Evolutionary conservation across 176 grass and related monocot genomes (phyloP), one percentile per base, ranked within the genome.

Genomic region (Guadua angustifolia): DNA sequence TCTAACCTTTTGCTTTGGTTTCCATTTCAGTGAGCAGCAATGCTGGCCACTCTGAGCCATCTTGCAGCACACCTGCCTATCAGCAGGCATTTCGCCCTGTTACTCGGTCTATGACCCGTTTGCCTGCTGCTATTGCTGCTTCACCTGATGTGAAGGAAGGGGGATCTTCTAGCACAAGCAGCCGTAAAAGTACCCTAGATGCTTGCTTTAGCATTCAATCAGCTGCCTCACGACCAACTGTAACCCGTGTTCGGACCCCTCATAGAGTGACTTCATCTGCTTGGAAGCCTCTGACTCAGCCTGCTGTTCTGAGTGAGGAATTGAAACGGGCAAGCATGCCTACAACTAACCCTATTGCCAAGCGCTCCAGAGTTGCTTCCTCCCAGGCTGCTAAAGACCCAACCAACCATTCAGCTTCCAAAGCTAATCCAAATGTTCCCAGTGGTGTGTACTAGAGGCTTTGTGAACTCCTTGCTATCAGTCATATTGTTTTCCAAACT

Each of bases 101-200:
- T 78, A 90, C 83, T 72, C 88, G 88, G n/a, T 90, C 88, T 66
- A 90, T 90, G 88, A 86, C 83, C 18, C 39, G 66, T 49, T 16
- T n/a, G 50, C 66, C 83, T 82, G 35, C 58, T 58, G 38, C 66
- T 21, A 39, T 65, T 66, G 10, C 57, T 44, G 72, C 57, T 47
- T 86, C 47, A 58, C 21, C 78, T 58, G 73, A 70, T 35, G 69
- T 29, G 57, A 86, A 82, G 78, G 83, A 46, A 86, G 74, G 78
- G 78, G 72, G 26, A 57, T 81, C 79, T 46, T 47, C 67, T 82
- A 82, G 83, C 56, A 58, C 78, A 72, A 77, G 88, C 38, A 49
- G 39, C 47, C 0, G 0, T 17, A 86, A 17, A 82, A 78, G 45
- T 66, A 66, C 39, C 77, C 35, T 46, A 82, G 72, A 86, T 78